phyloP scores from a whole-genome alignment of 805 yeast species.

The Tetrapisispora phaffii region DNA sequence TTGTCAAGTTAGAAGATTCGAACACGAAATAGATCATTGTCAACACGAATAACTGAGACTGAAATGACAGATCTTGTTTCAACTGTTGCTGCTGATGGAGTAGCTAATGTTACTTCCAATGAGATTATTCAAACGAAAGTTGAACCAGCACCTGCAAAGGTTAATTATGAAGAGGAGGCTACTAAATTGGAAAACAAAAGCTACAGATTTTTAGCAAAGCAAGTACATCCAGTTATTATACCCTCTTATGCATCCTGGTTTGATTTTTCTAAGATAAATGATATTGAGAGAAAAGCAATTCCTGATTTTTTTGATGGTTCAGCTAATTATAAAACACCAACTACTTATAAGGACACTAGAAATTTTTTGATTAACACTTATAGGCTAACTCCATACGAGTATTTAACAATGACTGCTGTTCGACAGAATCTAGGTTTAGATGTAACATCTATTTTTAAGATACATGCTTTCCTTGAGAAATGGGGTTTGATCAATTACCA shows the following conservation, averaged over 20 bases:
- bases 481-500: constrained; percentile 95
- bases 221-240: constrained; percentile 73
- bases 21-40: background rate
- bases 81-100: background rate
- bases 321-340: constrained; percentile 70
- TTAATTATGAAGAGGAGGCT: constrained; percentile 29
- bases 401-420: constrained; percentile 80
- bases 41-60: background rate
- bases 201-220: constrained; percentile 33
- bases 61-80: background rate
- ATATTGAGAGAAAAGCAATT: constrained; percentile 69
- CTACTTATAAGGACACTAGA: constrained; percentile 69
- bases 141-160: background rate
- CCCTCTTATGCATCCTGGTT: constrained; percentile 91
- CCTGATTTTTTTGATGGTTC: constrained; percentile 79
- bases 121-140: background rate
- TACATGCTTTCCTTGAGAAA: constrained; percentile 71
- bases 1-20: background rate
- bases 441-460: constrained; percentile 77
- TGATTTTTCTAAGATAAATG: constrained; percentile 57
- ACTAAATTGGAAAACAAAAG: constrained; percentile 29
- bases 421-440: constrained; percentile 87
- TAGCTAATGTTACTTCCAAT: background rate
- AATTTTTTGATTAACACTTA: constrained; percentile 85
- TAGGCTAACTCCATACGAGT: constrained; percentile 81